Percentiles rank a stretch among this genome's conserved stretches.
Evolutionary conservation across 257 asterid genomes (phyloP).

Genomic region (Solanum etuberosum): DNA sequence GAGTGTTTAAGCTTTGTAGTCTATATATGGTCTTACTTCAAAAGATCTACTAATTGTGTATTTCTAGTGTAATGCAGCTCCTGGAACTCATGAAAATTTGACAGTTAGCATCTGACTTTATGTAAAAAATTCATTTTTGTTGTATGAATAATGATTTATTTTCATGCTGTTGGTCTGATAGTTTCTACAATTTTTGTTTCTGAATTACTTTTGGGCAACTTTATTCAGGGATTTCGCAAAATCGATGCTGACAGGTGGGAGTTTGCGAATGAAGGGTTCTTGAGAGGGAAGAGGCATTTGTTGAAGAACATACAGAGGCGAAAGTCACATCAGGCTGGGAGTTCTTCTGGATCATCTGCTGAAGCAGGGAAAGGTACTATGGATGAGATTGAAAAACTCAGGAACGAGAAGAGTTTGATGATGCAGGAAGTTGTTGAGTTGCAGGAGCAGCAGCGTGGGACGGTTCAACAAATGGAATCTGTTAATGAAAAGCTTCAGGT

Average conservation of each 20-base stretch:
- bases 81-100: constrained; percentile 10
- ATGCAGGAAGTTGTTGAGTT: constrained; percentile 60
- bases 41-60: constrained; percentile 10
- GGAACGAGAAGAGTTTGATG: constrained; percentile 54
- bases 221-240: constrained; percentile 72
- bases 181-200: neutral
- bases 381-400: constrained; percentile 51
- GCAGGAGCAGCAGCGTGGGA: constrained; percentile 61
- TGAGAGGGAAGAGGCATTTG: constrained; percentile 53
- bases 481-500: constrained; percentile 62
- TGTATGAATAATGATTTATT: neutral
- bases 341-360: constrained; percentile 23
- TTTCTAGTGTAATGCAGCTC: constrained; percentile 19
- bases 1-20: neutral
- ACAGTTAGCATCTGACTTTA: constrained; percentile 6
- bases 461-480: constrained; percentile 36
- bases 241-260: constrained; percentile 74
- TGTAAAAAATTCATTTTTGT: neutral
- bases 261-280: constrained; percentile 60
- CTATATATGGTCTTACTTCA: neutral
- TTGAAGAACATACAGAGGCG: constrained; percentile 76
- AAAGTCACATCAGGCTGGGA: constrained; percentile 41
- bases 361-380: constrained; percentile 29
- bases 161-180: neutral
- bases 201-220: neutral